Conservation (phyloP, 176 grass and related monocot species). For the Avena sativa region DNA sequence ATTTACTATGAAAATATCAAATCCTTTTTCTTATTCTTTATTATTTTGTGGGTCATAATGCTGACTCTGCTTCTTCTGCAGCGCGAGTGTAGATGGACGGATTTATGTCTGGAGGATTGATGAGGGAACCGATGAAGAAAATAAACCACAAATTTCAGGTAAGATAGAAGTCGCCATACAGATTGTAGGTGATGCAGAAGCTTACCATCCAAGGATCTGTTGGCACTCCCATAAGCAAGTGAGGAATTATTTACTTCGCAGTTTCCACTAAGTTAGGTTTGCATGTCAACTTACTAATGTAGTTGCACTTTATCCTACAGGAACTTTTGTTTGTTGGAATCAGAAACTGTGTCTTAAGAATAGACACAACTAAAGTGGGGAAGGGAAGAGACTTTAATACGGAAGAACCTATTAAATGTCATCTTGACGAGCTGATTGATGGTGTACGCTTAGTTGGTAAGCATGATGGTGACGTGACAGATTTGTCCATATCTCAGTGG, state of each 20-base stretch:
- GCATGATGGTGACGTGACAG: constrained; percentile 85
- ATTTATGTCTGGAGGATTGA: constrained; percentile 98
- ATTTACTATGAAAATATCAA: constrained; percentile 13
- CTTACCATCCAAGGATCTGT: constrained; percentile 97
- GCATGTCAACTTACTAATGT: background rate
- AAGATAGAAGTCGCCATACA: constrained; percentile 88
- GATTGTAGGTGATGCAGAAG: constrained; percentile 71
- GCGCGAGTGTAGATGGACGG: constrained; percentile 89
- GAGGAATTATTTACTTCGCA: constrained; percentile 37
- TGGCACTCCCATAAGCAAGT: constrained; percentile 99
- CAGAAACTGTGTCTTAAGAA: constrained; percentile 76
- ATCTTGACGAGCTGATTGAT: constrained; percentile 82
- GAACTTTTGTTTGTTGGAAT: constrained; percentile 97
- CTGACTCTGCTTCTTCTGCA: constrained; percentile 49
- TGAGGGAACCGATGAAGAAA: constrained; percentile 85
- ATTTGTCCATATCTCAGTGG: constrained; percentile 98
- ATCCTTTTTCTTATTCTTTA: background rate
- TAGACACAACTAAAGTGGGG: constrained; percentile 90
- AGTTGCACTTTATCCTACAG: constrained; percentile 47
- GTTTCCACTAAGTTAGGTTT: background rate
- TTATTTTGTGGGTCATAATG: constrained; percentile 1
- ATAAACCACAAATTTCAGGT: constrained; percentile 89
- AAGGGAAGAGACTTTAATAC: constrained; percentile 70
- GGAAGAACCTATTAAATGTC: constrained; percentile 87
- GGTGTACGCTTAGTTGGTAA: constrained; percentile 86